phyloP scores from a whole-genome alignment of 805 yeast species.

The Candida cerambycidarum region DNA sequence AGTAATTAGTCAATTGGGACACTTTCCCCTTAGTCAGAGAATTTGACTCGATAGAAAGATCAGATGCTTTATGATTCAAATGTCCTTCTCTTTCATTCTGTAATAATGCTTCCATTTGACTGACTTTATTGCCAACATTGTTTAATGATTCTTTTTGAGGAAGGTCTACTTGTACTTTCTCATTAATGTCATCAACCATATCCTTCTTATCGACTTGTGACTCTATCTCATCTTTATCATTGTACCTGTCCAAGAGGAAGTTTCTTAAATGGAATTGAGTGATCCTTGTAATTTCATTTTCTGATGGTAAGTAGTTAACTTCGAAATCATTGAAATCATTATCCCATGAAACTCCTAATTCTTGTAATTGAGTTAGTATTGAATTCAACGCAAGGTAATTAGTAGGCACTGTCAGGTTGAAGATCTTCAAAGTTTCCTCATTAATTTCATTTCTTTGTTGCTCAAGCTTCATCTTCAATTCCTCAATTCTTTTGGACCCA shows the following conservation, averaged over 20 bases:
- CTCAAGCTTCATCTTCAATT: constrained; percentile 52
- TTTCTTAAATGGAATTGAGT: constrained; percentile 84
- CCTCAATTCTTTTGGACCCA: constrained; percentile 59
- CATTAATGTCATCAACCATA: constrained; percentile 4
- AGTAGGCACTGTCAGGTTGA: constrained; percentile 55
- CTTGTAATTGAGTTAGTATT: constrained; percentile 70
- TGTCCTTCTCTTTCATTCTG: constrained; percentile 12
- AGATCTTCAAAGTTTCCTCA: constrained; percentile 49
- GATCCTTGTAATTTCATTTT: constrained; percentile 85
- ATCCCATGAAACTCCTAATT: constrained; percentile 86
- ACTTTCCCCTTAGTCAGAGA: constrained; percentile 38
- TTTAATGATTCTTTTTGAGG: constrained; percentile 21
- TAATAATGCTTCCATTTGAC: constrained; percentile 26
- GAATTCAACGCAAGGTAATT: constrained; percentile 71
- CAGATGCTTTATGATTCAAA: constrained; percentile 16
- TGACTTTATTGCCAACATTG: constrained; percentile 24
- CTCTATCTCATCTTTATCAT: constrained; percentile 11
- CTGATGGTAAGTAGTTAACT: constrained; percentile 77
- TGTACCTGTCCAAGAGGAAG: constrained; percentile 58
- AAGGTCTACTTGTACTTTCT: constrained; percentile 8
- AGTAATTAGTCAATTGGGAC: constrained; percentile 61
- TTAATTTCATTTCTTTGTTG: constrained; percentile 51
- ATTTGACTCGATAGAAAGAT: constrained; percentile 14
- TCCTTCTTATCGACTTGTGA: constrained; percentile 16
- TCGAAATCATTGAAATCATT: constrained; percentile 78